Evolutionary conservation across 768 basidiomycete genomes (phyloP), one percentile per base, ranked within the genome.

Genomic region (Suillus tomentosus): DNA sequence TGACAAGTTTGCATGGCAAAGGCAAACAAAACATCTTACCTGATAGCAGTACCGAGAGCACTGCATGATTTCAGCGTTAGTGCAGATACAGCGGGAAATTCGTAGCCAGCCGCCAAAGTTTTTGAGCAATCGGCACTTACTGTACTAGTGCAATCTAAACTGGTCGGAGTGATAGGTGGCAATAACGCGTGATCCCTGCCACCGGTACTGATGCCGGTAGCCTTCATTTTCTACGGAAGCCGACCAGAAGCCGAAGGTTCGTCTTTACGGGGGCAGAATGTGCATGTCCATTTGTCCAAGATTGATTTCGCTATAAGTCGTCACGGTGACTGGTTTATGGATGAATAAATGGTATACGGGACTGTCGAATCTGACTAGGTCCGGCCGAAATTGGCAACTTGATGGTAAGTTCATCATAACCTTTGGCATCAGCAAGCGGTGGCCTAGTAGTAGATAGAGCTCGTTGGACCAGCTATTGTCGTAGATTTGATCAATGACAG

Each of bases 1-100:
- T 64, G 58, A 37, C 70, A 75, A 17, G 72, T 45, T 53, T 68
- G 68, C 76, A 75, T 77, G 0, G 69, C 67, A 2, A 71, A 71
- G 19, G 75, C 73, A 67, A 53, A 53, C 50, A 5, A 31, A 48
- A 24, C 48, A 27, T 17, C 8, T 17, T 10, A 51, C 27, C 27
- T 24, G 24, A 27, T 27, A 27, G 15, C 50, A 27, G 48, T 3
- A 17, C 15, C 5, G 15, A 50, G 24, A 27, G 24, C 24, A 15
- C 48, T 24, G 48, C 24, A 50, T 51, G 24, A 51, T 51, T 6
- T 50, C 15, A 51, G 50, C 27, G 50, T 15, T 31, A 51, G 50
- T 31, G 15, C 27, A 9, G 50, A 15, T 13, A 51, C 15, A 17
- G 31, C 27, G 27, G 15, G 14, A 4, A 9, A 51, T 17, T 51